phyloP scores from a whole-genome alignment of 352 stramenopile species.

The Phytophthora lateralis region DNA sequence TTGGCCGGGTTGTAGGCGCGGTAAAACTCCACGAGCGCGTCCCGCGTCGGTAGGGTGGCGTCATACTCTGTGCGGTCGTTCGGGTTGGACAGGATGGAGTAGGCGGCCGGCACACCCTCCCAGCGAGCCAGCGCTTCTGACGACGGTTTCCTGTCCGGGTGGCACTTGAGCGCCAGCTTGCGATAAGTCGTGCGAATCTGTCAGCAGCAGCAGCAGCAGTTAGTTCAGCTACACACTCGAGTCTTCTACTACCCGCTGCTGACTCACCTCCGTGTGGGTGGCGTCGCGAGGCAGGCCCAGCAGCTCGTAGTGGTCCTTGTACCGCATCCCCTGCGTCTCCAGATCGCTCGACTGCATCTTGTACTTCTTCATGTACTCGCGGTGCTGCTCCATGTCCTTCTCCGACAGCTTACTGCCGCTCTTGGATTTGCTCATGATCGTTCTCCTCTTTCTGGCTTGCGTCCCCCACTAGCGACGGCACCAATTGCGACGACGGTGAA shows the following conservation, averaged over 20 bases:
- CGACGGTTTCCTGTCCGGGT: slow-evolving; percentile 93
- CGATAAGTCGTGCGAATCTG: slow-evolving; percentile 94
- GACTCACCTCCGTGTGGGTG: slow-evolving; percentile 67
- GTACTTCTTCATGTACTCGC: slow-evolving; percentile 91
- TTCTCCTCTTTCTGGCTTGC: not conserved
- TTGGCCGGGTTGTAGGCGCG: slow-evolving; percentile 85
- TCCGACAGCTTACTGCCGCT: slow-evolving; percentile 42
- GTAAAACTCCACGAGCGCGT: slow-evolving; percentile 86
- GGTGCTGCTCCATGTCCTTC: slow-evolving; percentile 84
- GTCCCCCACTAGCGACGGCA: not conserved
- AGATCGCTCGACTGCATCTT: slow-evolving; percentile 80
- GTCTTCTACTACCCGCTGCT: not conserved
- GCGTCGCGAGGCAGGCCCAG: slow-evolving; percentile 60
- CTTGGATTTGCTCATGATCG: slow-evolving; percentile 23
- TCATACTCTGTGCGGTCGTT: slow-evolving; percentile 84
- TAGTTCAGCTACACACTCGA: not conserved
- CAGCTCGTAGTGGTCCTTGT: slow-evolving; percentile 85
- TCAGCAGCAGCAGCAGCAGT: slow-evolving; percentile 3
- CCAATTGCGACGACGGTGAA: not conserved
- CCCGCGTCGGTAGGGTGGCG: slow-evolving; percentile 71
- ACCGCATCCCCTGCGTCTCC: slow-evolving; percentile 55
- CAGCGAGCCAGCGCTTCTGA: slow-evolving; percentile 67
- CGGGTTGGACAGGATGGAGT: slow-evolving; percentile 77
- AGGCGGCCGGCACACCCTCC: slow-evolving; percentile 78
- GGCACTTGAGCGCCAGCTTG: slow-evolving; percentile 84